Evolutionary conservation across 495 filamentous ascomycete species (phyloP), one percentile per base, ranked within the genome.

Genomic region (Paragyromitra xinjiangensis): DNA sequence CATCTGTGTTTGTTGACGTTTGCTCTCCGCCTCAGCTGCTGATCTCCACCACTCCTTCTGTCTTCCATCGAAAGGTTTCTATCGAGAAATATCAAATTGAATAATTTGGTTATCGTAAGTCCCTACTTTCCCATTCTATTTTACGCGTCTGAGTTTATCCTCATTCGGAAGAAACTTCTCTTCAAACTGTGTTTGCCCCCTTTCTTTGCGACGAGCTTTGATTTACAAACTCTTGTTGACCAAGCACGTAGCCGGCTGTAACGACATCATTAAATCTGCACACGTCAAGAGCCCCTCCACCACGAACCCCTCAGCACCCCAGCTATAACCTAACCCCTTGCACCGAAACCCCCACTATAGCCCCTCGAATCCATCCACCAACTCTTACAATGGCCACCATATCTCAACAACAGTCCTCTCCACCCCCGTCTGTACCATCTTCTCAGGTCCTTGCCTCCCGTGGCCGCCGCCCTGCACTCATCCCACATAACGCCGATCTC

Each of bases 401-500:
- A 64, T 79, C 77, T 68, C 71, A 76, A 63, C 73, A 71, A 16
- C 73, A 78, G 42, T 65, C 63, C 6, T 59, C 77, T 14, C 67
- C 77, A 40, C 56, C 71, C 16, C 66, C 78, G 29, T 62, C 77
- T 12, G 50, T 78, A 53, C 78, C 77, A 55, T 71, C 78, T 26
- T 75, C 78, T 2, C 65, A 80, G 34, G 64, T 78, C 44, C 71
- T 80, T n/a, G 78, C 71, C 51, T 62, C 59, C 16, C 79, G 73
- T 29, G 78, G 73, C 51, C 80, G 80, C 44, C 80, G 80, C 65
- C 80, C 80, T 55, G 80, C 80, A 55, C 71, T 82, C 16, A 82
- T 82, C 62, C 80, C 80, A 8, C 80, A 82, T 59, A 74, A 81
- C 6, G 64, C 70, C n/a, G 80, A 82, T 59, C 80, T 82, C 26